Conservation (phyloP, 1,284 basidiomycete genomes). For the Trametes polyzona region DNA sequence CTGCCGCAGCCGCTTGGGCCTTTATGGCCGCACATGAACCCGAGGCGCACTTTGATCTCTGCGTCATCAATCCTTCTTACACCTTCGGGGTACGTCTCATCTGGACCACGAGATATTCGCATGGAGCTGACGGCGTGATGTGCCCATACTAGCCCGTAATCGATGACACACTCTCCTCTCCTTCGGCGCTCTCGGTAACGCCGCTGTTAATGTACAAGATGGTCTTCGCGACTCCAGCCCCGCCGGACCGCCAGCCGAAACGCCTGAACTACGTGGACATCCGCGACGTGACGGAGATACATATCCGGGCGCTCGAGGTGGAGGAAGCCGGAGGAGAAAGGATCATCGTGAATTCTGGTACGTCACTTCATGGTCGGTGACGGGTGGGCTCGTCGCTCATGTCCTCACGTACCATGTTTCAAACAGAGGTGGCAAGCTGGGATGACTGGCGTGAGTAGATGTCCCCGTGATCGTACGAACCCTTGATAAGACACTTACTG, state of each 20-base stretch:
- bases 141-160: neutral
- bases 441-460: slow-evolving; percentile 9
- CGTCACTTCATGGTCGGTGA: too few species aligned
- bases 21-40: slow-evolving; percentile 34
- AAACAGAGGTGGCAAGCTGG: slow-evolving; percentile 5
- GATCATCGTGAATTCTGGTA: slow-evolving; percentile 45
- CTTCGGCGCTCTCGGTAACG: slow-evolving; percentile 14
- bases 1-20: slow-evolving; percentile 50
- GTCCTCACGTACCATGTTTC: neutral
- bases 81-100: slow-evolving; percentile 10
- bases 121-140: neutral
- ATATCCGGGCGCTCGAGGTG: slow-evolving; percentile 52
- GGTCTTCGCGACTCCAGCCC: slow-evolving; percentile 25
- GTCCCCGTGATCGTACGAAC: slow-evolving; percentile 10
- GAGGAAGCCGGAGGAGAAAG: slow-evolving; percentile 55
- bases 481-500: too few species aligned
- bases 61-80: slow-evolving; percentile 23
- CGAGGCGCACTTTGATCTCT: slow-evolving; percentile 24
- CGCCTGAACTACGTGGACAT: slow-evolving; percentile 55
- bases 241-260: slow-evolving; percentile 19
- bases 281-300: slow-evolving; percentile 57
- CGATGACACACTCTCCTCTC: neutral
- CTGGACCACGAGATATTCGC: neutral
- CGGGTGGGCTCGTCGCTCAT: too few species aligned
- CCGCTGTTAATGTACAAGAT: neutral